Evolutionary conservation across 2,329 filamentous ascomycete species (phyloP), one percentile per base, ranked within the genome.

Genomic region (Orbilia brochopaga): DNA sequence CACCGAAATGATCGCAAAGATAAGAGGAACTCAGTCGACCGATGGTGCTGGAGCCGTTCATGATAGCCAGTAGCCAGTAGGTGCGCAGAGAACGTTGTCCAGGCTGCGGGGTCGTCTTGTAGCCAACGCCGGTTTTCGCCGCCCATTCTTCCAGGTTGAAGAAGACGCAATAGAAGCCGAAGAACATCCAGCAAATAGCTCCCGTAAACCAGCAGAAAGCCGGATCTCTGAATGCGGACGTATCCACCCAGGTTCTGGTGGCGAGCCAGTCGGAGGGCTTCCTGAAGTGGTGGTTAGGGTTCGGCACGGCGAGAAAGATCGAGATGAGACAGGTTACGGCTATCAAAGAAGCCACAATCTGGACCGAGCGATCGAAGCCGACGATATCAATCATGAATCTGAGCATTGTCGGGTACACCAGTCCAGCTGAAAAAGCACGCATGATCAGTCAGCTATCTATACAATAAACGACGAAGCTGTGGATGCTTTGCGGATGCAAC

Each of bases 31-130:
- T 72, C 17, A 72, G 44, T 7, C 67, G 55, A 54, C 67, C 67
- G 55, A 72, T 65, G 2, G 67, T 72, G n/a, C 67, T 72, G n/a
- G 53, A 65, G 15, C 48, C 67, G 55, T 72, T 72, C 67, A 72
- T 72, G 1, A 65, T 61, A 10, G 67, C 67, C 2, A 72, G 42
- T 7, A 72, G 60, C 55, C 55, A 57, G 21, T 72, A 72, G 4
- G 67, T 72, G 7, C 50, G 44, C n/a, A 72, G 42, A 24, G 54
- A 60, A 1, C 19, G 53, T 27, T 63, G 59, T 42, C 67, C 67
- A 13, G 60, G 60, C 23, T 51, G 42, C 5, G 67, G 60, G 7
- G 42, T 21, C 11, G 55, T 60, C 50, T 60, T 48, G 35, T 72
- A 72, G 30, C 67, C 67, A 6, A 72, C 67, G 19, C 51, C 55